Conservation (phyloP, 306 rosid genomes). For the Cucumis melo region DNA sequence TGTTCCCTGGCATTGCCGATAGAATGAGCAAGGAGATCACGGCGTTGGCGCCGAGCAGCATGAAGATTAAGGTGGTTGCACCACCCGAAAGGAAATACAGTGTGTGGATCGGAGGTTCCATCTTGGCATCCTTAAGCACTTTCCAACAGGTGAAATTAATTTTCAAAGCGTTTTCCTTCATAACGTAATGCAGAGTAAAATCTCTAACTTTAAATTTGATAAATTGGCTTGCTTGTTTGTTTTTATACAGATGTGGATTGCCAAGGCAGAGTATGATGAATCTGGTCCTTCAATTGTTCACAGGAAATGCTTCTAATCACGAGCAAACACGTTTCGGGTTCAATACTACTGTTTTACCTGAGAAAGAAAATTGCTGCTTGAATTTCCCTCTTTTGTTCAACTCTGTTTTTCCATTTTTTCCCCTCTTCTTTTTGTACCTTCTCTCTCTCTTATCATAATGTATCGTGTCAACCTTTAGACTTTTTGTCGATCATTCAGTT, state of each 20-base stretch:
- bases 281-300: constrained; percentile 28
- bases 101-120: constrained; percentile 30
- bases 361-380: constrained; percentile 6
- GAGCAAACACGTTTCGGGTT: constrained; percentile 1
- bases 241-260: constrained; percentile 23
- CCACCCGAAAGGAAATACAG: constrained; percentile 28
- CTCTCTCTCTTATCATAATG: constrained; percentile 13
- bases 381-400: constrained; percentile 2
- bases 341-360: background rate
- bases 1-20: constrained; percentile 28
- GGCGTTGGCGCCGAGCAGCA: constrained; percentile 25
- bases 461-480: background rate
- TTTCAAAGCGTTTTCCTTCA: background rate
- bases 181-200: background rate
- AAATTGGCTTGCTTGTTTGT: background rate
- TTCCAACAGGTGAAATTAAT: constrained; percentile 24
- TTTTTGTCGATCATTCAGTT: constrained; percentile 4
- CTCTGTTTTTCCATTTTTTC: background rate
- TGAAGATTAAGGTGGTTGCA: constrained; percentile 29
- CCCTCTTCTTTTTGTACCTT: constrained; percentile 1
- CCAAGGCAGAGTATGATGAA: constrained; percentile 26
- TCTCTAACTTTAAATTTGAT: background rate
- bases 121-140: constrained; percentile 24
- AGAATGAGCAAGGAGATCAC: constrained; percentile 30
- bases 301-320: constrained; percentile 24